Evolutionary conservation across 2,329 filamentous ascomycete species (phyloP).

Genomic region (Ilyonectria destructans): DNA sequence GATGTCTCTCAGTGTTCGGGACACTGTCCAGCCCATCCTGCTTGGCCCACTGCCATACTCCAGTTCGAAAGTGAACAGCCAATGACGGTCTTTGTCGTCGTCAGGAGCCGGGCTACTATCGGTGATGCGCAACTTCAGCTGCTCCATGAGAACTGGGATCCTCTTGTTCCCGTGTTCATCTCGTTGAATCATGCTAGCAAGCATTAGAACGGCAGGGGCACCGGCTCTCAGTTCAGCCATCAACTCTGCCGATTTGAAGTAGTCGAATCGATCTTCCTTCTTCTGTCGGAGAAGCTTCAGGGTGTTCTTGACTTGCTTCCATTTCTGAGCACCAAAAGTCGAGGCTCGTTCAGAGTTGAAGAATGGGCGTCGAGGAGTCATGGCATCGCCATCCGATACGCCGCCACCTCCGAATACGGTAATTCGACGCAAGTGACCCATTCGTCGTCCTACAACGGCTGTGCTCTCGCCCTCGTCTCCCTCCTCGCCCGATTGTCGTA

Average conservation of each 20-base stretch:
- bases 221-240: conserved; percentile 96
- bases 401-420: conserved; percentile 78
- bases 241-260: conserved; percentile 94
- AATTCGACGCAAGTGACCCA: conserved; percentile 76
- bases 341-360: conserved; percentile 78
- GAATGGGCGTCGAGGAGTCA: conserved; percentile 70
- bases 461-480: conserved; percentile 68
- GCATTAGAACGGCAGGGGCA: conserved; percentile 91
- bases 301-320: conserved; percentile 93
- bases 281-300: conserved; percentile 85
- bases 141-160: conserved; percentile 94
- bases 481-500: conserved; percentile 65
- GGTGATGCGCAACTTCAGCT: conserved; percentile 89
- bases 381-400: conserved; percentile 74
- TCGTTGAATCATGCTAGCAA: conserved; percentile 97
- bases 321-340: conserved; percentile 85
- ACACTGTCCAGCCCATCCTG: conserved; percentile 96
- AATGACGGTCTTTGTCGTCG: conserved; percentile 78
- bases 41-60: conserved; percentile 97
- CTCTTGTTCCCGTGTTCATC: conserved; percentile 97
- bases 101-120: conserved; percentile 82
- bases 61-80: conserved; percentile 90
- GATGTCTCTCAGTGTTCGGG: conserved; percentile 90
- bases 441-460: conserved; percentile 65
- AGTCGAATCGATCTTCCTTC: conserved; percentile 91